Conservation (phyloP, 1,284 basidiomycete species). For the Papiliotrema terrestris region DNA sequence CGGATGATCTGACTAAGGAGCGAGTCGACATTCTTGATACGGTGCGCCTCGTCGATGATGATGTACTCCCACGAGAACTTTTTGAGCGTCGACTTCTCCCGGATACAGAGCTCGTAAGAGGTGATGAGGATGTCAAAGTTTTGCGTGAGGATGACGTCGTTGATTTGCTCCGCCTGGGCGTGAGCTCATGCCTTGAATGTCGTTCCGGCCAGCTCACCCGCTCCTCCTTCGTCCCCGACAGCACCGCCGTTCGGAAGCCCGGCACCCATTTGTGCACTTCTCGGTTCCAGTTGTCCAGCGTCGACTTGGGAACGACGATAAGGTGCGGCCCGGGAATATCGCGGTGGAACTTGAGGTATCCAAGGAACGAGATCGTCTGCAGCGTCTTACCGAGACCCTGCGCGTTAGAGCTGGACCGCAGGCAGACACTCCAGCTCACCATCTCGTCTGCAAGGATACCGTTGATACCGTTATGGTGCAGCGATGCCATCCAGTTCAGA, state of each 20-base stretch:
- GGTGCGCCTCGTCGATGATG: constrained; percentile 97
- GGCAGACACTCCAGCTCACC: constrained; percentile 53
- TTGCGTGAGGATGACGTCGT: constrained; percentile 72
- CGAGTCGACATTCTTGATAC: constrained; percentile 99
- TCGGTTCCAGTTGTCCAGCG: constrained; percentile 92
- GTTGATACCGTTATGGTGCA: constrained; percentile 89
- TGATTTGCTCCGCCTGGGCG: constrained; percentile 65
- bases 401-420: constrained; percentile 29
- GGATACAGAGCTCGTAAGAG: constrained; percentile 95
- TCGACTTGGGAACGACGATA: constrained; percentile 96
- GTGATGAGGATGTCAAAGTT: constrained; percentile 95
- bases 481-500: constrained; percentile 92
- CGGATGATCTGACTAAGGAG: constrained; percentile 94
- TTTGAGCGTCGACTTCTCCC: constrained; percentile 86
- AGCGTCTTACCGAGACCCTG: constrained; percentile 97
- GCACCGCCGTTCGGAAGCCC: constrained; percentile 74
- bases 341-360: constrained; percentile 85
- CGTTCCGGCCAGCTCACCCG: constrained; percentile 52
- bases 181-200: constrained; percentile 1
- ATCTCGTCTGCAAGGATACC: constrained; percentile 93
- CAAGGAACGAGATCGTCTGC: constrained; percentile 96
- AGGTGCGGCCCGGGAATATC: constrained; percentile 79
- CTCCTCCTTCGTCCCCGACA: constrained; percentile 88
- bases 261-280: constrained; percentile 93
- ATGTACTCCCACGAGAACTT: constrained; percentile 99